Base-by-base conservation (phyloP, 2,329 filamentous ascomycete genomes). In the Exophiala sp. region DNA sequence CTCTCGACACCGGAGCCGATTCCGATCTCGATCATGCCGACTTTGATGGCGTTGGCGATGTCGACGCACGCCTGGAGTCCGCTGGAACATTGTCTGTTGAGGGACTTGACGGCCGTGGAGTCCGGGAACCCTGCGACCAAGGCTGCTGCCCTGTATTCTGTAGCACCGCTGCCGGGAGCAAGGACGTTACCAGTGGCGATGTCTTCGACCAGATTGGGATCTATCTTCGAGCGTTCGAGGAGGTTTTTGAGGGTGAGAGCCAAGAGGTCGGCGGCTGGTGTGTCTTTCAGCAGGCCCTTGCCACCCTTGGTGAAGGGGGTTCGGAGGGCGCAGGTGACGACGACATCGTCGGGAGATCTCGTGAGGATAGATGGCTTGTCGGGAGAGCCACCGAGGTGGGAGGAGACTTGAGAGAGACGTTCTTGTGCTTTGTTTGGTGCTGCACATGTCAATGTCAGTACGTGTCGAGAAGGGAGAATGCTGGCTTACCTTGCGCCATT, bases 271-370 rank as follows among this genome's bases (percentile, higher is more conserved):
- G 90, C 83, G 5, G 88, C 89, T 51, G 84, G 80, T 7, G 94
- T 97, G 75, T 97, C 94, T 78, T 97, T 97, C 81, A 99, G 94
- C 46, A 85, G 87, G 63, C 94, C 94, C 75, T 91, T 91, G 66
- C 91, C 91, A 64, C 91, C 92, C 74, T 90, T 95, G 62, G 91
- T 96, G 73, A 97, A 85, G 66, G 94, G 84, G 12, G 90, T 95
- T 66, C 94, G 90, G 67, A 96, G 88, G 64, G 88, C 89, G 63
- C 88, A 89, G 59, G 94, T 97, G 59, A 99, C 85, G 66, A 99
- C 94, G 62, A 97, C 84, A 70, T 86, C 83, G 71, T 85, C 80
- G 44, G 81, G 77, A 60, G 78, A 75, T 69, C 85, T 79, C 65
- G 73, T 69, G 41, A 79, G 68, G 41, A 81, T 66, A 5, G 69